Evolutionary conservation across 2,329 filamentous ascomycete genomes (phyloP).

Genomic region (Colletotrichum scovillei): DNA sequence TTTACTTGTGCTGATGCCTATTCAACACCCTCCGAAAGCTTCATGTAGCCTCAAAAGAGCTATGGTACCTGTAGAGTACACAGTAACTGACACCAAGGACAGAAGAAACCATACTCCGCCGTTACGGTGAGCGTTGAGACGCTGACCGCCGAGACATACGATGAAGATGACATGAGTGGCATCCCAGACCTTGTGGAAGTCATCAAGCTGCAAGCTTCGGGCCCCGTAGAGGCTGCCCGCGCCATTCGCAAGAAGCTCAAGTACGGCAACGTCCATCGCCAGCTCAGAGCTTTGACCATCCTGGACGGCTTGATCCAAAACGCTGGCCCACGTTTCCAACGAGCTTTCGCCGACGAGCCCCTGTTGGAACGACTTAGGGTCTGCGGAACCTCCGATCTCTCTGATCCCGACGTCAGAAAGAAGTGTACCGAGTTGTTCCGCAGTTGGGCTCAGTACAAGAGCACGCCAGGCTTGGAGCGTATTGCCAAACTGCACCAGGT

Average conservation of each 20-base stretch:
- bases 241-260: conserved; percentile 98
- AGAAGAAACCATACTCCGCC: conserved; percentile 85
- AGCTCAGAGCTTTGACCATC: conserved; percentile 87
- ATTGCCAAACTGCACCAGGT: conserved; percentile 83
- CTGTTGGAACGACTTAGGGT: conserved; percentile 91
- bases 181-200: conserved; percentile 96
- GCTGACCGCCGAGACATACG: conserved; percentile 88
- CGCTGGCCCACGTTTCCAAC: conserved; percentile 87
- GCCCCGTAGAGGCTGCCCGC: conserved; percentile 88
- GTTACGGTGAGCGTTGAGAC: conserved; percentile 93
- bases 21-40: neutral
- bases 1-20: neutral
- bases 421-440: conserved; percentile 90
- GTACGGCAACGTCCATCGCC: conserved; percentile 94
- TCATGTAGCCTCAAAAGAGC: neutral
- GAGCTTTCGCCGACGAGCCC: conserved; percentile 89
- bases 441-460: conserved; percentile 89
- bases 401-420: conserved; percentile 85
- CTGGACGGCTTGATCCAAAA: conserved; percentile 96
- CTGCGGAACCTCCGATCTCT: conserved; percentile 85
- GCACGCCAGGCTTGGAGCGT: conserved; percentile 80
- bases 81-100: neutral
- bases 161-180: conserved; percentile 90
- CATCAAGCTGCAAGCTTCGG: conserved; percentile 87
- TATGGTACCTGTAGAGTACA: neutral